Conservation (phyloP, 2,329 filamentous ascomycete species). For the Aspergillus felis region DNA sequence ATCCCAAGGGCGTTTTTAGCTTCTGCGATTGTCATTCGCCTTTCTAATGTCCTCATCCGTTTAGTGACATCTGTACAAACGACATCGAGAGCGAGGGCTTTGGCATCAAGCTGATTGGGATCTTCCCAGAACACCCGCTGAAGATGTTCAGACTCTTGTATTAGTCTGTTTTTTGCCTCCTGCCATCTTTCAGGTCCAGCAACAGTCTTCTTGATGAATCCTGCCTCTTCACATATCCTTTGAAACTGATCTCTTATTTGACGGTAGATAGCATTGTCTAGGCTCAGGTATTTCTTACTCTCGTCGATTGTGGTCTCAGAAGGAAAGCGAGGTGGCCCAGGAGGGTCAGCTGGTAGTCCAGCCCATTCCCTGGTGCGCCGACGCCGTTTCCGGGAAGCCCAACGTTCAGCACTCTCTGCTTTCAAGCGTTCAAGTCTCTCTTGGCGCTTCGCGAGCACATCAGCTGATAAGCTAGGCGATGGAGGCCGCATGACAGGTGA, state of each 20-base stretch:
- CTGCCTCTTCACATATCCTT: slow-evolving; percentile 63
- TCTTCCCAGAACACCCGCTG: slow-evolving; percentile 58
- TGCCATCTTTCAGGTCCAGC: slow-evolving; percentile 73
- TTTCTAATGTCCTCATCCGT: slow-evolving; percentile 63
- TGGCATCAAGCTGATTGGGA: slow-evolving; percentile 56
- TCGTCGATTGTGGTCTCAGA: slow-evolving; percentile 81
- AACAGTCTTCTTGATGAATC: slow-evolving; percentile 70
- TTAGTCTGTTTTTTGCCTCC: slow-evolving; percentile 62
- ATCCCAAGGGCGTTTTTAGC: slow-evolving; percentile 69
- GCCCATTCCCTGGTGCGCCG: slow-evolving; percentile 66
- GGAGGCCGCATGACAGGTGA: slow-evolving; percentile 13
- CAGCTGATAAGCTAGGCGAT: slow-evolving; percentile 39
- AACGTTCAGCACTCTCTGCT: slow-evolving; percentile 58
- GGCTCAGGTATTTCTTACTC: slow-evolving; percentile 63
- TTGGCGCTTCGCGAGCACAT: slow-evolving; percentile 51
- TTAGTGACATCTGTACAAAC: slow-evolving; percentile 81
- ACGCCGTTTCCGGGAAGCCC: slow-evolving; percentile 62
- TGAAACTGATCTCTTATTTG: slow-evolving; percentile 64
- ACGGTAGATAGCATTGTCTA: slow-evolving; percentile 62
- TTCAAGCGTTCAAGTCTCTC: slow-evolving; percentile 54
- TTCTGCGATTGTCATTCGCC: slow-evolving; percentile 67
- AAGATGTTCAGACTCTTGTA: slow-evolving; percentile 62
- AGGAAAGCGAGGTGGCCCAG: slow-evolving; percentile 68
- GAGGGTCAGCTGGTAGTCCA: slow-evolving; percentile 63
- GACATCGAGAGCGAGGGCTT: slow-evolving; percentile 68